Evolutionary conservation across 2,329 filamentous ascomycete species (phyloP).

Genomic region (Nemania bipapillata): DNA sequence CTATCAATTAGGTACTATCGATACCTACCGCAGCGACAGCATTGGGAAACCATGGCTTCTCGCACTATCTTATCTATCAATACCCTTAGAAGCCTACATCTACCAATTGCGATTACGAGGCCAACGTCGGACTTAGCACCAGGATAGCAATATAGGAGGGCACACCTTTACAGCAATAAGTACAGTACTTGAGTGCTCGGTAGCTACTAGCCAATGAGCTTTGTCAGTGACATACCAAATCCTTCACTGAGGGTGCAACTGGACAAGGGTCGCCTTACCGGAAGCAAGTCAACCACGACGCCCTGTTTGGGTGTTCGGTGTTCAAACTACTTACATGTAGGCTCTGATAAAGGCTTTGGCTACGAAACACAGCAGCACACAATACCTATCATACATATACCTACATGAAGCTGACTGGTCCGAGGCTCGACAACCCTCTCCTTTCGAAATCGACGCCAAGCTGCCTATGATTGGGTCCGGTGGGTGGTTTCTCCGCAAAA

Average conservation of each 20-base stretch:
- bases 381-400: too few species aligned
- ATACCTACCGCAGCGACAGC: background rate
- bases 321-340: too few species aligned
- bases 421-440: slow-evolving; percentile 24
- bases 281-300: slow-evolving; percentile 28
- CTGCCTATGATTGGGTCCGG: slow-evolving; percentile 23
- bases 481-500: slow-evolving; percentile 33
- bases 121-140: background rate
- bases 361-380: background rate
- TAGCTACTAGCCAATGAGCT: slow-evolving; percentile 8
- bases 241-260: slow-evolving; percentile 13
- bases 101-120: background rate
- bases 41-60: background rate
- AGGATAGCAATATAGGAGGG: background rate
- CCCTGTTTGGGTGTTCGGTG: slow-evolving; percentile 31
- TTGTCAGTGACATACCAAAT: background rate
- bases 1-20: background rate
- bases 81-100: background rate
- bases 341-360: slow-evolving; percentile 15
- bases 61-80: background rate
- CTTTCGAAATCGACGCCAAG: slow-evolving; percentile 16
- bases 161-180: background rate
- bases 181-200: background rate
- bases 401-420: slow-evolving; percentile 31
- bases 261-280: slow-evolving; percentile 35